phyloP scores from a whole-genome alignment of 805 yeast genomes.

The Debaryomyces prosopidis region DNA sequence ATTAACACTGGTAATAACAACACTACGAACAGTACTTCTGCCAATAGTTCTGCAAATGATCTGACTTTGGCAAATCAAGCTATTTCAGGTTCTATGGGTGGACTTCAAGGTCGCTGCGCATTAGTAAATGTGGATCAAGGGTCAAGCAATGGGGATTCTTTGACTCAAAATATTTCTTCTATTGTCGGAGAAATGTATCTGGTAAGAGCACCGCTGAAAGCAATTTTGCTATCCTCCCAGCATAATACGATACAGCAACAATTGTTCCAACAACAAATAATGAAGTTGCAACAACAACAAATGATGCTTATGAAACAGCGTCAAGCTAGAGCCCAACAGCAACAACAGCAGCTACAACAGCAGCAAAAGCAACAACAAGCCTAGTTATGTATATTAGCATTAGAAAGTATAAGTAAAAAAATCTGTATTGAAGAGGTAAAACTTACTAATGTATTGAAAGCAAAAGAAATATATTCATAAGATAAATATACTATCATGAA shows the following conservation, averaged over 20 bases:
- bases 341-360: conserved; percentile 5
- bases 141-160: conserved; percentile 20
- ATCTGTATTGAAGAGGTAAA: too few relatives aligned
- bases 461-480: too few relatives aligned
- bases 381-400: conserved; percentile 2
- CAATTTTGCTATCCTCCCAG: conserved; percentile 42
- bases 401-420: background rate
- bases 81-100: conserved; percentile 59
- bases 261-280: conserved; percentile 43
- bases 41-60: conserved; percentile 23
- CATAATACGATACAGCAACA: conserved; percentile 44
- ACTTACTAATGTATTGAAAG: too few relatives aligned
- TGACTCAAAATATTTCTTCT: conserved; percentile 49
- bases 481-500: too few relatives aligned
- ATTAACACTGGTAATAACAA: conserved; percentile 60
- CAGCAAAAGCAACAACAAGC: conserved; percentile 6
- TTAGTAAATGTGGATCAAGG: conserved; percentile 63
- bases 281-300: conserved; percentile 40
- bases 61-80: conserved; percentile 48
- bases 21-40: conserved; percentile 25
- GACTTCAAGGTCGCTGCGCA: conserved; percentile 77
- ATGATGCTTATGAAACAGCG: conserved; percentile 30
- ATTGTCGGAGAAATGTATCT: conserved; percentile 58
- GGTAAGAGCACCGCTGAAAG: conserved; percentile 48
- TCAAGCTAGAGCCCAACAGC: conserved; percentile 16